These are phyloP conservation scores for Neonectria magnoliae DNA, from an alignment of 2,329 filamentous ascomycete species.

Conservation along the genomic window DNA sequence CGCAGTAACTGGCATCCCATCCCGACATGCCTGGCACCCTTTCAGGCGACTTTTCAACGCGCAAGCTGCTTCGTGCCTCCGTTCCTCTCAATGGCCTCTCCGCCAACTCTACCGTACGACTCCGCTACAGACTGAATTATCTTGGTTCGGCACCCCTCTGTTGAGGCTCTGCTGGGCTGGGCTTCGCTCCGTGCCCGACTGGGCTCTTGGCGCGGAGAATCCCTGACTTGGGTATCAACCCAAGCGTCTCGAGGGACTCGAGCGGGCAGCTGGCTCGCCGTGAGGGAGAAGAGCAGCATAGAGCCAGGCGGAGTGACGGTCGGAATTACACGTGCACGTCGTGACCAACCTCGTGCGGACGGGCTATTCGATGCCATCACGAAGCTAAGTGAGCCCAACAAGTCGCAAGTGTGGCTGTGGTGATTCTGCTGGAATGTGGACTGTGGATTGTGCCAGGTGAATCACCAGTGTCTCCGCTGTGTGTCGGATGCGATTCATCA, in stretches of 20 bases:
- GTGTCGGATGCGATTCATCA: conserved; percentile 21
- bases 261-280: conserved; percentile 1
- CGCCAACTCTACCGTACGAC: conserved; percentile 7
- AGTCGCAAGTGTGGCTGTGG: conserved; percentile 6
- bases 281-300: not conserved
- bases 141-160: conserved; percentile 11
- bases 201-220: conserved; percentile 9
- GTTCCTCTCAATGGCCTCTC: conserved; percentile 7
- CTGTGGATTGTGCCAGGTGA: conserved; percentile 18
- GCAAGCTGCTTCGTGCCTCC: conserved; percentile 8
- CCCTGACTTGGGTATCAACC: conserved; percentile 27
- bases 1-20: conserved; percentile 7
- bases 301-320: not conserved
- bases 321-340: conserved; percentile 7
- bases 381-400: not conserved
- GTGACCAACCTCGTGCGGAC: not conserved
- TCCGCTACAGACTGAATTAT: not conserved
- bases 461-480: conserved; percentile 17
- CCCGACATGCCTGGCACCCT: not conserved
- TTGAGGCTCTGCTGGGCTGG: conserved; percentile 23
- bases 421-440: conserved; percentile 4
- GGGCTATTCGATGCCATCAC: conserved; percentile 7
- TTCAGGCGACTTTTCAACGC: conserved; percentile 14
- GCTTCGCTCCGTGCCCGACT: conserved; percentile 25
- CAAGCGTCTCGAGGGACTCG: not conserved